Evolutionary conservation across 257 asterid genomes (phyloP).

Genomic region (Petunia secreta): DNA sequence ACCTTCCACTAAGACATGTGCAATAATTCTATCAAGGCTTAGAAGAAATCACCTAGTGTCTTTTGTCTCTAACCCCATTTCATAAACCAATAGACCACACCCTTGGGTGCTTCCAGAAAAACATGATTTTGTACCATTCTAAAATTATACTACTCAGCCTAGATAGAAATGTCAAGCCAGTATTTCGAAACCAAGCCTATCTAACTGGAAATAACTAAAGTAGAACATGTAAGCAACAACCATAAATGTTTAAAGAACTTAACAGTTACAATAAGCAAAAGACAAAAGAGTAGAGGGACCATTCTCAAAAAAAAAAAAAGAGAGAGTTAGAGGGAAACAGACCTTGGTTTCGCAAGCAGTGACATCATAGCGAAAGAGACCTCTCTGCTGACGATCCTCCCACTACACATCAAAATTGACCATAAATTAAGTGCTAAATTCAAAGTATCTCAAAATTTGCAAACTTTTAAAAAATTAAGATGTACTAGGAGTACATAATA

Average conservation of each 20-base stretch:
- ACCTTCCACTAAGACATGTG: too few relatives aligned
- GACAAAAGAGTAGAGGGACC: background rate
- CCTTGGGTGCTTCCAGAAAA: background rate
- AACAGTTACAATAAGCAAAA: background rate
- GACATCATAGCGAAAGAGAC: conserved; percentile 96
- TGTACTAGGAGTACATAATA: background rate
- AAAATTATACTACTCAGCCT: background rate
- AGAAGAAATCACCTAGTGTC: too few relatives aligned
- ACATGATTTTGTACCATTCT: background rate
- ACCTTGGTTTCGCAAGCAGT: conserved; percentile 99
- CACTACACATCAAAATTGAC: conserved; percentile 57
- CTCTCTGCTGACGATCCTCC: conserved; percentile 96
- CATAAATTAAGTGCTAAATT: background rate
- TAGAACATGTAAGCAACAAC: background rate
- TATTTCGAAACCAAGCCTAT: background rate
- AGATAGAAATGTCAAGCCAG: background rate
- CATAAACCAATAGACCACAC: too few relatives aligned
- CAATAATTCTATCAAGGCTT: too few relatives aligned
- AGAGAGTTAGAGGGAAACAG: conserved; percentile 10
- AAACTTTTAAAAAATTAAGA: background rate
- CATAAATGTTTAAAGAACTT: background rate
- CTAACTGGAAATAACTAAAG: background rate
- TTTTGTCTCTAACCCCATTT: too few relatives aligned
- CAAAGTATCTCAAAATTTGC: background rate
- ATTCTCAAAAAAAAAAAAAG: too few relatives aligned